These are phyloP conservation scores for Hypholoma fasciculare DNA, from an alignment of 768 basidiomycete species.

Conservation along the genomic window DNA sequence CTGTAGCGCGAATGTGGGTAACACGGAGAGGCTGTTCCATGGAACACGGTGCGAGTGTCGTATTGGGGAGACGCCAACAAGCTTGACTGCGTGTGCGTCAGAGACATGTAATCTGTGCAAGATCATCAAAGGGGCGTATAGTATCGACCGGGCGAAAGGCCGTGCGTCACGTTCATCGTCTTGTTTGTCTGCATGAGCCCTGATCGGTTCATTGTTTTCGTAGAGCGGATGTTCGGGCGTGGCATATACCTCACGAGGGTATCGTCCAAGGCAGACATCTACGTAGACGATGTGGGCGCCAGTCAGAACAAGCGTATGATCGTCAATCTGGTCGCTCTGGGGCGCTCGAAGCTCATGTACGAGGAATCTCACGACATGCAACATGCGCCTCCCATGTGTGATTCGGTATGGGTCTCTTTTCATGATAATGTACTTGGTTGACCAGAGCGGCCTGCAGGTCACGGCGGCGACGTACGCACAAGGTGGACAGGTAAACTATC, in stretches of 20 bases:
- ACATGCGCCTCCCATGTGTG: conserved; percentile 26
- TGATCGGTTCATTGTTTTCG: not conserved
- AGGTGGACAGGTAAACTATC: conserved; percentile 27
- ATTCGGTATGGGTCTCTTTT: conserved; percentile 20
- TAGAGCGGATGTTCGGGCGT: conserved; percentile 29
- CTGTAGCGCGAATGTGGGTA: conserved; percentile 27
- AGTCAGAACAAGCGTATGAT: conserved; percentile 22
- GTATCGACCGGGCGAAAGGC: conserved; percentile 27
- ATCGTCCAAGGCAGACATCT: conserved; percentile 28
- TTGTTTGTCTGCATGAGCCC: not conserved
- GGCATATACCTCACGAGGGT: conserved; percentile 28
- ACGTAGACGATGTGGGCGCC: conserved; percentile 13
- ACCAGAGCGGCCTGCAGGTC: conserved; percentile 15
- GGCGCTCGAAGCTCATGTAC: conserved; percentile 24
- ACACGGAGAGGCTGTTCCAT: conserved; percentile 28
- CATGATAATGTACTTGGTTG: not conserved
- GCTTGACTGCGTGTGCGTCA: conserved; percentile 15
- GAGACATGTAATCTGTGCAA: conserved; percentile 24
- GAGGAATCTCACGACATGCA: conserved; percentile 25
- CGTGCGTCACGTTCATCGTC: conserved; percentile 6
- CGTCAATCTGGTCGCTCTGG: conserved; percentile 28
- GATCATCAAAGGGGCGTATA: conserved; percentile 27
- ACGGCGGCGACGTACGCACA: conserved; percentile 23
- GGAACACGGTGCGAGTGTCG: conserved; percentile 25
- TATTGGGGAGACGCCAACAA: conserved; percentile 17